Base-by-base conservation (phyloP, 148 eudicot species). In the Chenopodium suecicum region DNA sequence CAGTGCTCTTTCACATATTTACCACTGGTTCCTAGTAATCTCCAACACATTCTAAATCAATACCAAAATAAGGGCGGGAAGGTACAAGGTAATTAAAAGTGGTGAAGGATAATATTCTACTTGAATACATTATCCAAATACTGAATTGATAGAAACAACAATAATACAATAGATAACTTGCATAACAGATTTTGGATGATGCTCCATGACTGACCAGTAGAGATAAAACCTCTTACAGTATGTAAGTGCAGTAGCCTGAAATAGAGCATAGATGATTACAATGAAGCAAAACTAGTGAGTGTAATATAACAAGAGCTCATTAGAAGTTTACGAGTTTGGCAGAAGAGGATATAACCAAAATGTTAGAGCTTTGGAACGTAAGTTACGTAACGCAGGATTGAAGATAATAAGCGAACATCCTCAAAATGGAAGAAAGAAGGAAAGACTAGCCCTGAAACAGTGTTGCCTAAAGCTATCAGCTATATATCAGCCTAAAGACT, bases 171-270 rank as follows among this genome's bases (percentile, higher is more conserved):
- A n/a, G 32, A 56, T 52, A 65, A 69, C 94, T 87, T 92, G 94
- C 99, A 95, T 95, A 25, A 94, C 91, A 86, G 89, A 83, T 89
- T 92, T 96, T 11, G 99, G 99, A 80, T 94, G 95, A 84, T 94
- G 95, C 83, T 94, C 95, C 99, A 96, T 94, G 82, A 94, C 99
- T 13, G 99, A 94, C 98, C 98, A 96, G 81, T 86, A 91, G 77
- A 96, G 89, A 85, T 91, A 94, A 85, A 96, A 96, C 87, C 99
- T 92, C 85, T 96, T 94, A 79, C 91, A 96, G 84, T 91, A 96
- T 71, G 89, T 91, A 50, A 96, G 92, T 73, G 99, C 98, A 79
- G 99, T 96, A 60, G 93, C 99, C 99, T 96, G 88, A 79, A 91
- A 74, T 83, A 34, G 37, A 34, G 23, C 66, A 82, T 34, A 65